Evolutionary conservation across 306 rosid genomes (phyloP), one percentile per base, ranked within the genome.

Genomic region (Dryas octopetala): DNA sequence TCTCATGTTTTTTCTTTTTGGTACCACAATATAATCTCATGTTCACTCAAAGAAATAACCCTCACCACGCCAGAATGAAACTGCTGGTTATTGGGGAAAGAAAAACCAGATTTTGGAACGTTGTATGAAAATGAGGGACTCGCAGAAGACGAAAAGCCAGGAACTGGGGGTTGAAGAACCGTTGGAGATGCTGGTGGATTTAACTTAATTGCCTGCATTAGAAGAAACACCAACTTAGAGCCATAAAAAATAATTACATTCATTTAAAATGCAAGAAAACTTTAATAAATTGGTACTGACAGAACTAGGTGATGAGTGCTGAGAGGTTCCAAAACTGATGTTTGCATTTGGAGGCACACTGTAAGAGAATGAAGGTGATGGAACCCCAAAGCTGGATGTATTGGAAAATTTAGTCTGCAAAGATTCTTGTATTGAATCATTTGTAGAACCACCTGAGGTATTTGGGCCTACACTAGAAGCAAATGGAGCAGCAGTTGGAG

Each of bases 51-150:
- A 32, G 66, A 71, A 45, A 59, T 0, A 52, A 79, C 59, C 19
- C 83, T 82, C 79, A 85, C 94, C 14, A 15, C n/a, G 74, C 50
- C 78, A 41, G 89, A 67, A 67, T 81, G 89, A 7, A 60, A 55
- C 49, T 70, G 88, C 73, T 81, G 91, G 64, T 70, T 80, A 54
- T 64, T 71, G 17, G 89, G 51, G 77, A 83, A 81, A 58, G 52
- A 7, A 5, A 43, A 32, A 7, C 76, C 80, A 70, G 77, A 67
- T 5, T 74, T 88, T 12, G 91, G 59, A 81, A 76, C 12, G 73
- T 83, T 89, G 54, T 83, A 85, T 0, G 85, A 87, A 78, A 87
- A 89, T 1, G 89, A 74, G 62, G 86, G 87, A 13, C 70, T 60
- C 10, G 81, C 69, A 51, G 74, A 81, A 23, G 91, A 78, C 13